Evolutionary conservation across 2,329 filamentous ascomycete species (phyloP).

Genomic region (Phialophora tarda): DNA sequence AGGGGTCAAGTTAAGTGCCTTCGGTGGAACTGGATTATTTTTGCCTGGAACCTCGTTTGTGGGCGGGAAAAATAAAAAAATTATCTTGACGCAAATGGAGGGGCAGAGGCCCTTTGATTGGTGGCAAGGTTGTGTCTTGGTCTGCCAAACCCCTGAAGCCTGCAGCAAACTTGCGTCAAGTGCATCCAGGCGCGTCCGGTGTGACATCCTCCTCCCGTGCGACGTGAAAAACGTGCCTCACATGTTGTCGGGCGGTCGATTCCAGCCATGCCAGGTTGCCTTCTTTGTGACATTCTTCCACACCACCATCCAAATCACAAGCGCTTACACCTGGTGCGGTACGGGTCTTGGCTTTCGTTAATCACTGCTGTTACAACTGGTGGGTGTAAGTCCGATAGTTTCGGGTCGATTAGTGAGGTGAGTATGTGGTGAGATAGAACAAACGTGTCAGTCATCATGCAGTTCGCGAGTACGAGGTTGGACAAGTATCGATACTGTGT

Average conservation of each 20-base stretch:
- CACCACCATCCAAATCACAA: conserved; percentile 20
- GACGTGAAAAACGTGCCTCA: background rate
- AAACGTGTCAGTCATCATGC: background rate
- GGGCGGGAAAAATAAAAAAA: conserved; percentile 8
- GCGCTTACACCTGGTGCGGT: conserved; percentile 20
- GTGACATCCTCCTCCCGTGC: background rate
- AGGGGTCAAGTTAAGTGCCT: conserved; percentile 9
- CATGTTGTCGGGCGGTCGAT: background rate
- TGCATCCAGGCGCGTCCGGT: conserved; percentile 17
- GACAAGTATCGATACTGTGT: background rate
- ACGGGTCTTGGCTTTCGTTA: conserved; percentile 11
- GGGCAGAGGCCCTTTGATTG: conserved; percentile 13
- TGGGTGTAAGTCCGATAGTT: conserved; percentile 3
- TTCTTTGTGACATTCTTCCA: conserved; percentile 10
- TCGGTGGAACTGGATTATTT: conserved; percentile 8
- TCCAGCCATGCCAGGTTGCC: background rate
- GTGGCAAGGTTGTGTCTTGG: background rate
- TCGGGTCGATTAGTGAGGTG: conserved; percentile 12
- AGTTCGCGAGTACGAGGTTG: background rate
- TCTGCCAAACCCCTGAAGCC: conserved; percentile 25
- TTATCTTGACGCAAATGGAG: conserved; percentile 13
- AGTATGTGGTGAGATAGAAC: background rate
- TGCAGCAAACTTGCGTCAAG: conserved; percentile 20
- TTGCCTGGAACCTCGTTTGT: conserved; percentile 1
- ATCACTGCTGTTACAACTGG: conserved; percentile 11